These are phyloP conservation scores for Prunus fruticosa DNA, from an alignment of 306 rosid genomes.

Conservation along the genomic window DNA sequence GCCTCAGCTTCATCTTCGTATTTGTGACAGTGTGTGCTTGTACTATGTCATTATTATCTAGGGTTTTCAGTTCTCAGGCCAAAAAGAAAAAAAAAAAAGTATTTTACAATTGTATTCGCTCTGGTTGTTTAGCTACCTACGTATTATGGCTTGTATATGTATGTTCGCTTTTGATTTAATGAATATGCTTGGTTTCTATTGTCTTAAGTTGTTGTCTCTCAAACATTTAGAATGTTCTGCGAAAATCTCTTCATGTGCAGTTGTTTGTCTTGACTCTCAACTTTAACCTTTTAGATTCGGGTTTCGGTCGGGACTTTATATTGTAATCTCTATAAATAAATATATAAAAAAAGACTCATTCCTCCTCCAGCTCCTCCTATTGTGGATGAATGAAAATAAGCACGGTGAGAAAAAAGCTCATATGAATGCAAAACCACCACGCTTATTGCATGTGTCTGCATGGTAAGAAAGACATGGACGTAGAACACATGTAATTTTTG, in stretches of 20 bases:
- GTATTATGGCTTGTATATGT: neutral
- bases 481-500: neutral
- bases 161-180: neutral
- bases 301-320: neutral
- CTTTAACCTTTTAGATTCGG: neutral
- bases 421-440: neutral
- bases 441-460: neutral
- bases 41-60: neutral
- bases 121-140: neutral
- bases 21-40: neutral
- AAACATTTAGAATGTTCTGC: neutral
- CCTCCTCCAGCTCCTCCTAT: too few species aligned
- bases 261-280: neutral
- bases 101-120: neutral
- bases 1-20: neutral
- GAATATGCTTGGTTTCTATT: neutral
- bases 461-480: neutral
- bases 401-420: neutral
- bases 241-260: neutral
- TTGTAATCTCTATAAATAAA: too few species aligned
- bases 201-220: neutral
- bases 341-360: too few species aligned
- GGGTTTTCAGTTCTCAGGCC: neutral
- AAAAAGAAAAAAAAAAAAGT: neutral
- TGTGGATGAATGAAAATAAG: neutral